Evolutionary conservation across 1,139 yeast species (phyloP).

Genomic region (Pichia sp.): DNA sequence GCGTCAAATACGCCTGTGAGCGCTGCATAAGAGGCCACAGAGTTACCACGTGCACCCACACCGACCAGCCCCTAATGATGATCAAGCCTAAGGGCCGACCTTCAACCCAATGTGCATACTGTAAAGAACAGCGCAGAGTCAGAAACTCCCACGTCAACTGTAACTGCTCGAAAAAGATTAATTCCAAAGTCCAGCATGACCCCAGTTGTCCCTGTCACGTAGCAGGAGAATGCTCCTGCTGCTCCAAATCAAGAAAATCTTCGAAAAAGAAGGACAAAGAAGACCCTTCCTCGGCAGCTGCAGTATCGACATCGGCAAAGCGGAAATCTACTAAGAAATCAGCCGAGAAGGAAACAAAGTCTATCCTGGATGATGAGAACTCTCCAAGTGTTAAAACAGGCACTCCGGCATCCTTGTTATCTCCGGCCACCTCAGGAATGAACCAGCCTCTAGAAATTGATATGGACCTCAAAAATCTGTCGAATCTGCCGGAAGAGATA

Average conservation of each 20-base stretch:
- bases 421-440: not conserved
- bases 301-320: not conserved
- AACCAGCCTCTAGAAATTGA: conserved; percentile 1
- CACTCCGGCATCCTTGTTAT: not conserved
- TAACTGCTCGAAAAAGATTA: conserved; percentile 56
- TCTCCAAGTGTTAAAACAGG: not conserved
- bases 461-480: not conserved
- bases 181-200: conserved; percentile 39
- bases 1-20: conserved; percentile 93
- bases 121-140: conserved; percentile 71
- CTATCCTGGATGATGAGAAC: not conserved
- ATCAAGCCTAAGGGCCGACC: conserved; percentile 97
- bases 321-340: not conserved
- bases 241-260: conserved; percentile 32
- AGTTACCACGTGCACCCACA: conserved; percentile 88
- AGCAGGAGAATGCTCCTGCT: conserved; percentile 58
- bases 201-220: conserved; percentile 47
- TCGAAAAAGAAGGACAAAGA: conserved; percentile 19
- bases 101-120: conserved; percentile 83
- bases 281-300: not conserved
- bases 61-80: conserved; percentile 85
- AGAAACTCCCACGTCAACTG: conserved; percentile 71
- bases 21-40: conserved; percentile 95
- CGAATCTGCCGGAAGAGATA: not conserved
- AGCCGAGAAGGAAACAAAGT: not conserved